A percentile compares a stretch with the other conserved stretches of the same genome.
These are phyloP conservation scores for Myxozyma geophila DNA, from an alignment of 805 yeast genomes.

Conservation along the genomic window DNA sequence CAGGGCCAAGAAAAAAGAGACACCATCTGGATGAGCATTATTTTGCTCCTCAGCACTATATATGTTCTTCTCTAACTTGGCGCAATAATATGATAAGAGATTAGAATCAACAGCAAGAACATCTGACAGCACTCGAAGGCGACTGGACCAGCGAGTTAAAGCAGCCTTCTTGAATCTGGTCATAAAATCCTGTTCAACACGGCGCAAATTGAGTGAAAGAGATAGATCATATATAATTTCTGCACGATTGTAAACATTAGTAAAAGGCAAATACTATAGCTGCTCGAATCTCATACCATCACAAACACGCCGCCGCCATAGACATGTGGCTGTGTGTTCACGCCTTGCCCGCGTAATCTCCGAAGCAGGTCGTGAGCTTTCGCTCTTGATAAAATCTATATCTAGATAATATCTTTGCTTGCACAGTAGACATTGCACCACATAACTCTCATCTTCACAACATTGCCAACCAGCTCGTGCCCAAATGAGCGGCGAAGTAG, in stretches of 20 bases:
- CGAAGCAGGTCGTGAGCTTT: neutral
- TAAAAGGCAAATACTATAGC: neutral
- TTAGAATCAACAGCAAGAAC: neutral
- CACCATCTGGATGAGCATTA: too few relatives aligned
- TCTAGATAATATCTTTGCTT: neutral
- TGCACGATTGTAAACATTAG: neutral
- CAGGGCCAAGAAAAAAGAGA: neutral
- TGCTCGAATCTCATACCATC: slow-evolving; percentile 15
- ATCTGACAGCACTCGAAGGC: neutral
- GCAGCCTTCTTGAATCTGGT: slow-evolving; percentile 1
- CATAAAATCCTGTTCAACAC: slow-evolving; percentile 1
- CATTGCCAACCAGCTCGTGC: slow-evolving; percentile 34
- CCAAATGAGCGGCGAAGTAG: slow-evolving; percentile 26
- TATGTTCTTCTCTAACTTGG: neutral
- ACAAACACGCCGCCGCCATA: slow-evolving; percentile 31
- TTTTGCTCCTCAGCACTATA: too few relatives aligned
- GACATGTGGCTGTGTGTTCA: slow-evolving; percentile 19
- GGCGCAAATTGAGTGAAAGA: slow-evolving; percentile 4
- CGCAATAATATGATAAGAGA: neutral
- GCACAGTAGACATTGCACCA: slow-evolving; percentile 20
- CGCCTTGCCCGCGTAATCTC: slow-evolving; percentile 19
- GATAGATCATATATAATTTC: slow-evolving; percentile 16
- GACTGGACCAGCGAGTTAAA: neutral
- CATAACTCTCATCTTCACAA: neutral
- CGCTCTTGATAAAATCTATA: neutral